Percentiles rank a stretch among this genome's conserved stretches.
phyloP scores from a whole-genome alignment of 2,329 filamentous ascomycete species.

The Chaetomiaceae sp. region DNA sequence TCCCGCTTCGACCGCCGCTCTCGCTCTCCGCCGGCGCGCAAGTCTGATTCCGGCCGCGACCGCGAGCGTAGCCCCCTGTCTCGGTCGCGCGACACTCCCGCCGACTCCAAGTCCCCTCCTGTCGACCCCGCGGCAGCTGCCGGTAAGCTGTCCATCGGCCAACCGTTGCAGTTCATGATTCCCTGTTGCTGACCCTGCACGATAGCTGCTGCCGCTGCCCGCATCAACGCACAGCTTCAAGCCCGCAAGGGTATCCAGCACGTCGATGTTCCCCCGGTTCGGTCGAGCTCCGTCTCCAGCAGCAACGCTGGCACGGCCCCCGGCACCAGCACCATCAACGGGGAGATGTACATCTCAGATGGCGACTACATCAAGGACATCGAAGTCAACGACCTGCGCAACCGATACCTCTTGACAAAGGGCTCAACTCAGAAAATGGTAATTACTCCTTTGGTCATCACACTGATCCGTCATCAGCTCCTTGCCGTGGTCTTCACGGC shows the following conservation, averaged over 20 bases:
- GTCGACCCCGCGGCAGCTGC: slow-evolving; percentile 72
- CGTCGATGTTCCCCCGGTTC: slow-evolving; percentile 81
- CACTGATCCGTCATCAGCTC: slow-evolving; percentile 57
- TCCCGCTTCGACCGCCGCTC: slow-evolving; percentile 92
- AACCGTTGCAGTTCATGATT: neutral
- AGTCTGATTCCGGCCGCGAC: slow-evolving; percentile 65
- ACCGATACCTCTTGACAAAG: slow-evolving; percentile 95
- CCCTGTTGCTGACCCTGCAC: slow-evolving; percentile 27
- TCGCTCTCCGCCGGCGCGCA: slow-evolving; percentile 68
- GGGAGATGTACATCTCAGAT: slow-evolving; percentile 89
- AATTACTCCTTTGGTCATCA: slow-evolving; percentile 69
- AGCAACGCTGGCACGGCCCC: slow-evolving; percentile 36
- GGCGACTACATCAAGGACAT: slow-evolving; percentile 99
- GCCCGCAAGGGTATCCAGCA: slow-evolving; percentile 87
- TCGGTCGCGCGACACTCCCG: slow-evolving; percentile 39
- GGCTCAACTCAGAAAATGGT: slow-evolving; percentile 98
- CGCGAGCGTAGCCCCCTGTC: slow-evolving; percentile 77
- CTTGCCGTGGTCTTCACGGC: slow-evolving; percentile 34
- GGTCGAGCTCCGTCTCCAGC: slow-evolving; percentile 42
- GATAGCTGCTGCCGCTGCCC: slow-evolving; percentile 79
- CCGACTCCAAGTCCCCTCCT: slow-evolving; percentile 43
- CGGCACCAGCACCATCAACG: slow-evolving; percentile 59
- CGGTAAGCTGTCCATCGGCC: slow-evolving; percentile 47
- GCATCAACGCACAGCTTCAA: slow-evolving; percentile 78
- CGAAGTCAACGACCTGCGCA: slow-evolving; percentile 95